Evolutionary conservation across 2,329 filamentous ascomycete species (phyloP).

Genomic region (Penicillium brasilianum): DNA sequence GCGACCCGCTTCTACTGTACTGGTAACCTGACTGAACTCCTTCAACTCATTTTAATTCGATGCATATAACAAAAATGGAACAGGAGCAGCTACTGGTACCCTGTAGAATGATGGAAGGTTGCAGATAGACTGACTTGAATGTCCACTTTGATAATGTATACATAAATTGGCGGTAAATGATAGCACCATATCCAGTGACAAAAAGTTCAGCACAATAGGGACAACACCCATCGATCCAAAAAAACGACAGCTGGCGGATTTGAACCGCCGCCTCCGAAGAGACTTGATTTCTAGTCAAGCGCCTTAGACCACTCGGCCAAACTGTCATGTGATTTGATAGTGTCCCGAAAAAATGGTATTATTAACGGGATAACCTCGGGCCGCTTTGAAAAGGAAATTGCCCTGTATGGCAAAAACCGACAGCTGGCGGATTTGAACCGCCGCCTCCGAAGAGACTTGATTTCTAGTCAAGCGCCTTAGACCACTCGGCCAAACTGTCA

Average conservation of each 20-base stretch:
- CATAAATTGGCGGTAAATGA: too few relatives aligned
- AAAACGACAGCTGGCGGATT: constrained; percentile 9
- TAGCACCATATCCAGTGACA: background rate
- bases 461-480: constrained; percentile 14
- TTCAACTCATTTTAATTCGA: too few relatives aligned
- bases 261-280: constrained; percentile 7
- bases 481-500: constrained; percentile 9
- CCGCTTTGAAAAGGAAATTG: background rate
- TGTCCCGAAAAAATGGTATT: background rate
- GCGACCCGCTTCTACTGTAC: too few relatives aligned
- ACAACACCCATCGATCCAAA: background rate
- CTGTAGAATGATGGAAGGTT: too few relatives aligned
- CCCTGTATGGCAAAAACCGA: constrained; percentile 6
- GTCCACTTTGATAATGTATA: too few relatives aligned
- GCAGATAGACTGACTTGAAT: too few relatives aligned
- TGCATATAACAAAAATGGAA: too few relatives aligned
- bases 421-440: constrained; percentile 11
- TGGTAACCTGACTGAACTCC: too few relatives aligned
- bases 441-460: constrained; percentile 12
- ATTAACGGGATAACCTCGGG: background rate
- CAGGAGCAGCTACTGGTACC: too few relatives aligned
- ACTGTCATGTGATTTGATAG: background rate
- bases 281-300: constrained; percentile 9
- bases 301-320: constrained; percentile 9
- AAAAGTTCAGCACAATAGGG: background rate